phyloP scores from a whole-genome alignment of 108 stramenopile species.

The Conticribra weissflogii region DNA sequence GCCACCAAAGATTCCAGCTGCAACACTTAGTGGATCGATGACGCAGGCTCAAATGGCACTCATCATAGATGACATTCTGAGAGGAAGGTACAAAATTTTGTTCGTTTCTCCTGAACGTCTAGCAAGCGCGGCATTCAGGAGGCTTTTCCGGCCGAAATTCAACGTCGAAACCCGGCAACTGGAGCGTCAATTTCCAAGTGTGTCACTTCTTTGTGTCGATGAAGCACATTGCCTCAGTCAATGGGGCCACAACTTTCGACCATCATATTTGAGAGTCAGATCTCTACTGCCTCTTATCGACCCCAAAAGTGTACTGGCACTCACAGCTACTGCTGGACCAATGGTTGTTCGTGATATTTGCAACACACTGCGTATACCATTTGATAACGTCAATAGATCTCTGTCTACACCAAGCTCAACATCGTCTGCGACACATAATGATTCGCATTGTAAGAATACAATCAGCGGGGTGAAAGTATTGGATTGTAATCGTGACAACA shows the following conservation, averaged over 20 bases:
- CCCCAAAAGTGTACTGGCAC: conserved; percentile 82
- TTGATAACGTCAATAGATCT: conserved; percentile 5
- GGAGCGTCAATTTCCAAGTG: conserved; percentile 75
- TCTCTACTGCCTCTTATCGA: conserved; percentile 66
- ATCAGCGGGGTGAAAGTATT: conserved; percentile 64
- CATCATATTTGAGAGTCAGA: conserved; percentile 84
- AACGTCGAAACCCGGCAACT: conserved; percentile 66
- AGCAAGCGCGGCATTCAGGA: conserved; percentile 86
- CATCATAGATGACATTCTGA: conserved; percentile 80
- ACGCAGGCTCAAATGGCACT: conserved; percentile 71
- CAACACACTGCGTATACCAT: conserved; percentile 68
- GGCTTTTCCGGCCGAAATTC: conserved; percentile 76
- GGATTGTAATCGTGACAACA: conserved; percentile 81
- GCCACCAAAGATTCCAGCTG: conserved; percentile 85
- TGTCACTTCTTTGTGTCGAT: conserved; percentile 94
- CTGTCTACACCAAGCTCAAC: neutral
- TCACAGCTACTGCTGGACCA: conserved; percentile 93
- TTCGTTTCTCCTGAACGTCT: conserved; percentile 95
- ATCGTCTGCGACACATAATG: neutral
- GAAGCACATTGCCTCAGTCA: conserved; percentile 90
- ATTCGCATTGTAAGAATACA: neutral
- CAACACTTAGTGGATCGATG: conserved; percentile 79
- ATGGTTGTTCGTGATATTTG: conserved; percentile 87
- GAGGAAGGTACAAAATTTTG: conserved; percentile 80
- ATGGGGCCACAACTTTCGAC: conserved; percentile 99